These are phyloP conservation scores for Phaeophleospora eucalypticola DNA, from an alignment of 2,329 filamentous ascomycete genomes.

Conservation along the genomic window DNA sequence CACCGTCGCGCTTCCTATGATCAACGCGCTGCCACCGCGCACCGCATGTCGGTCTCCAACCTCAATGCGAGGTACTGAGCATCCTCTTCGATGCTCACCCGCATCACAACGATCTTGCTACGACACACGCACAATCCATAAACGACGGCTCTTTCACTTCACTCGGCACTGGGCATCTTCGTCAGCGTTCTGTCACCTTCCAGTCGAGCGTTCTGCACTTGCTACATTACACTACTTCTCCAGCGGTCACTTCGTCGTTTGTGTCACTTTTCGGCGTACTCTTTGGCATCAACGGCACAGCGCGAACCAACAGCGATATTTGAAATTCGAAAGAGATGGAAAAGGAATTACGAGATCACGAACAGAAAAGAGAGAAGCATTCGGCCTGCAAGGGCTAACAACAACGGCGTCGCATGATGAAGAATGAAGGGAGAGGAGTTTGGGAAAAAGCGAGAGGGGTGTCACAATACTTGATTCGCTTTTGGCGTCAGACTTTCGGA, in stretches of 20 bases:
- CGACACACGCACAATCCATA: too few species aligned
- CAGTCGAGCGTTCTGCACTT: constrained; percentile 2
- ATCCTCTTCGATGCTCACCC: background rate
- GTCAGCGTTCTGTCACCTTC: constrained; percentile 4
- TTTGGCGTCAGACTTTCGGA: too few species aligned
- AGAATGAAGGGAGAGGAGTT: background rate
- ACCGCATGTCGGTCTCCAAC: constrained; percentile 27
- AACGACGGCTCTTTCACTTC: too few species aligned
- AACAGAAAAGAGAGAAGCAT: constrained; percentile 1
- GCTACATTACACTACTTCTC: background rate
- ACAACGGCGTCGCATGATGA: background rate
- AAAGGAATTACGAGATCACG: constrained; percentile 1
- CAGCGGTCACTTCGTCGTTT: background rate
- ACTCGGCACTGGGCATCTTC: background rate
- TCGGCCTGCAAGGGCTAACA: constrained; percentile 2
- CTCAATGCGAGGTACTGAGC: constrained; percentile 24
- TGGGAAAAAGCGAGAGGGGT: background rate
- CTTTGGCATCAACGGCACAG: background rate
- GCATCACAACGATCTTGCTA: too few species aligned
- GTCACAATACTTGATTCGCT: background rate
- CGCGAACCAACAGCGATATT: background rate
- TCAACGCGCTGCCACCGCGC: constrained; percentile 20
- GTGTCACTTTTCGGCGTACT: constrained; percentile 14
- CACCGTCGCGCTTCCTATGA: constrained; percentile 24
- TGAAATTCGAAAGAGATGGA: background rate